Conservation (phyloP, 1,139 yeast species). For the Candida smagusa region DNA sequence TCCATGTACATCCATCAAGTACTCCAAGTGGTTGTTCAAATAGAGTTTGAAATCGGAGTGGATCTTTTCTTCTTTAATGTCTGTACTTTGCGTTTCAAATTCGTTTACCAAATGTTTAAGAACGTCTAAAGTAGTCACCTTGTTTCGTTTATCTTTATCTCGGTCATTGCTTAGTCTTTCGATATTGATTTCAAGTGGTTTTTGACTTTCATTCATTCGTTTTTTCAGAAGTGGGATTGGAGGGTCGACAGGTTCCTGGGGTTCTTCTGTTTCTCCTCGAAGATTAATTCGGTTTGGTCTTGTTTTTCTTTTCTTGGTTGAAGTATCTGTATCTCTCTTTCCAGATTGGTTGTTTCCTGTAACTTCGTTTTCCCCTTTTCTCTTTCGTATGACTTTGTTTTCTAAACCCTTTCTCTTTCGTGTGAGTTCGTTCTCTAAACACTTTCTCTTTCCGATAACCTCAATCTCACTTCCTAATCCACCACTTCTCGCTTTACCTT, state of each 20-base stretch:
- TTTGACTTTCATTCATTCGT: slow-evolving; percentile 19
- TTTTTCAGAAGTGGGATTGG: slow-evolving; percentile 21
- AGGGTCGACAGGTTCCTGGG: slow-evolving; percentile 1
- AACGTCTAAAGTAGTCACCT: slow-evolving; percentile 37
- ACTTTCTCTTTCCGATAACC: too few relatives aligned
- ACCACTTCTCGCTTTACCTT: not conserved
- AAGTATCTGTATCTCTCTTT: not conserved
- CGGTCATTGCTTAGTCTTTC: slow-evolving; percentile 24
- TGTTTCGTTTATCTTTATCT: slow-evolving; percentile 24
- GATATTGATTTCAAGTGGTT: slow-evolving; percentile 27
- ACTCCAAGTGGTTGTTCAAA: slow-evolving; percentile 26
- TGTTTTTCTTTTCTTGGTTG: not conserved
- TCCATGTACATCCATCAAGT: slow-evolving; percentile 35
- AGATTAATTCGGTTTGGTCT: not conserved
- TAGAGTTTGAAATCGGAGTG: slow-evolving; percentile 33
- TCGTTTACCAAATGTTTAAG: slow-evolving; percentile 29
- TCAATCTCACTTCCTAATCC: not conserved
- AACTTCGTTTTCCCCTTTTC: slow-evolving; percentile 2
- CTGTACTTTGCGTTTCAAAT: slow-evolving; percentile 13
- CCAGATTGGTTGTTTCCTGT: too few relatives aligned
- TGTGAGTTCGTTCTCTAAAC: too few relatives aligned
- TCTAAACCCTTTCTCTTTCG: too few relatives aligned
- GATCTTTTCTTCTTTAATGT: slow-evolving; percentile 12
- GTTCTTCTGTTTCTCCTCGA: too few relatives aligned
- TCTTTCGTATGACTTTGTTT: too few relatives aligned